These are phyloP conservation scores for Scutellaria barbata DNA, from an alignment of 257 asterid genomes.

Conservation along the genomic window DNA sequence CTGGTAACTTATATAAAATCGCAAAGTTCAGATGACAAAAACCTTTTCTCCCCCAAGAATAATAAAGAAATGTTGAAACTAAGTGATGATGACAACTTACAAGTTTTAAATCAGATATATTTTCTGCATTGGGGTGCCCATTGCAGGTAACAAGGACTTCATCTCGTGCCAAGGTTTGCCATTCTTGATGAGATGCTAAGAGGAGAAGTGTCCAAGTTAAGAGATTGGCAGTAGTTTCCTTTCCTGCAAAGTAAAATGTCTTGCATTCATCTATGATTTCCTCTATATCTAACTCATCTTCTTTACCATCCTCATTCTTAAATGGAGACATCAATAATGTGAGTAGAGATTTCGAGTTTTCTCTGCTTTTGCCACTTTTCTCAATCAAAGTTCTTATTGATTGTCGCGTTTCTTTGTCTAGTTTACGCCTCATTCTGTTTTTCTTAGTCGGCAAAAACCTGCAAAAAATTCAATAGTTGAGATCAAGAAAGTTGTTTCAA, in stretches of 20 bases:
- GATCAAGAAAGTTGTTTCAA: no score
- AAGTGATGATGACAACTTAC: slow-evolving; percentile 28
- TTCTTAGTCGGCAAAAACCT: slow-evolving; percentile 70
- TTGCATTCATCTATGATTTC: slow-evolving; percentile 75
- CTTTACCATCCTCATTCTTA: slow-evolving; percentile 46
- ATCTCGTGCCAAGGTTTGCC: slow-evolving; percentile 67
- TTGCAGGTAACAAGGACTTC: slow-evolving; percentile 50
- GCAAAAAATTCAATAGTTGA: neutral
- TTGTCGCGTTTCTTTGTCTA: slow-evolving; percentile 59
- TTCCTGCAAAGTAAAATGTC: slow-evolving; percentile 83
- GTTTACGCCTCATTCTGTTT: slow-evolving; percentile 58
- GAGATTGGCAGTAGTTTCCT: slow-evolving; percentile 71
- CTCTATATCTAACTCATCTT: slow-evolving; percentile 49
- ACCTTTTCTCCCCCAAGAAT: no score
- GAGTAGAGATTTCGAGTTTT: slow-evolving; percentile 40
- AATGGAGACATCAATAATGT: slow-evolving; percentile 35
- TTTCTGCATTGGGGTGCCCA: slow-evolving; percentile 39
- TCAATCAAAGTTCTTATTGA: slow-evolving; percentile 47
- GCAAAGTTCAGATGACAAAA: no score
- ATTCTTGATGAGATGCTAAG: slow-evolving; percentile 66
- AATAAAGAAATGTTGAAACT: no score
- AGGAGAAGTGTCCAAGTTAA: slow-evolving; percentile 74
- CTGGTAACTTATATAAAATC: no score
- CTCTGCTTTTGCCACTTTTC: slow-evolving; percentile 37
- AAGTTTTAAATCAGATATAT: slow-evolving; percentile 36